Evolutionary conservation across 2,329 filamentous ascomycete species (phyloP), one percentile per base, ranked within the genome.

Genomic region (Orbilia quercus): DNA sequence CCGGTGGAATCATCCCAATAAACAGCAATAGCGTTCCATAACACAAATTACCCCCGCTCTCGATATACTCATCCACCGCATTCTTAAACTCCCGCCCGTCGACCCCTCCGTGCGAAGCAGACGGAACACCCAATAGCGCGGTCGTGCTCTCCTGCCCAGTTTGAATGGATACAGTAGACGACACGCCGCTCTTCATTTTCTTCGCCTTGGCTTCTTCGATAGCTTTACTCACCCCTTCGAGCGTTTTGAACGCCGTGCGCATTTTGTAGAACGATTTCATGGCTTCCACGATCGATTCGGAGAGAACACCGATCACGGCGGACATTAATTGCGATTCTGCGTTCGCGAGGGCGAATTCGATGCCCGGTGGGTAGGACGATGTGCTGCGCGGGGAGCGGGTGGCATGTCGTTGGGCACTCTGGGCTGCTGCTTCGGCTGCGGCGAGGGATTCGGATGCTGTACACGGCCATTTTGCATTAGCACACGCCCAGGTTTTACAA

Each of bases 241-340:
- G 83, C 0, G 92, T 90, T 40, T 92, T 83, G 78, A 91, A 98
- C 0, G 94, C 94, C 80, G 96, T 96, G 74, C 94, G 86, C 77
- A 98, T 82, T 81, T 95, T 96, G 79, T 96, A 96, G 79, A 98
- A 98, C 4, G 92, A 92, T 81, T 90, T 92, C 80, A 98, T 87
- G 14, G 89, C 92, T 80, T 98, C 95, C 0, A 93, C 94, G 77
- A 98, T 82, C 79, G 91, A 96, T 82, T 98, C 95, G 76, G 96
- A 96, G 77, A 98, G 82, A 14, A 98, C 91, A 0, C 88, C 91
- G 0, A 97, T 88, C 0, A 99, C 76, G 31, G 77, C 77, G 59
- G 76, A 69, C 77, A 78, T 78, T 22, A 78, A 63, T 50, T 96
- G 91, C 1, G 91, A 87, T 82, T 97, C 89, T 2, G 92, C 91